phyloP scores from a whole-genome alignment of 768 basidiomycete genomes.

The Suillus alpinus region DNA sequence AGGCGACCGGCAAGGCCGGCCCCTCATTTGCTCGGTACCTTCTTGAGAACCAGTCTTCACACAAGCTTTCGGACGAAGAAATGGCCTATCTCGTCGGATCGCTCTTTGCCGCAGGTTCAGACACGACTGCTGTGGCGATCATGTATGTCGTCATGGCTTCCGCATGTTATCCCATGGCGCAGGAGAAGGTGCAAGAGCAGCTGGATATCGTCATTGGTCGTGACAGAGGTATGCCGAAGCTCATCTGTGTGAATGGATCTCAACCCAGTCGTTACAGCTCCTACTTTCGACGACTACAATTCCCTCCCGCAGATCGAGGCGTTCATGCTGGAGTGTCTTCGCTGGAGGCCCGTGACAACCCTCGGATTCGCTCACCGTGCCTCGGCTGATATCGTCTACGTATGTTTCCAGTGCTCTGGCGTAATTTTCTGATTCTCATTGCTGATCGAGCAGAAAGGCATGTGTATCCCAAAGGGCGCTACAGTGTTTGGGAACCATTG shows the following conservation, averaged over 20 bases:
- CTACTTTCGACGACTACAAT: constrained; percentile 37
- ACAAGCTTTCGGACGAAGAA: constrained; percentile 54
- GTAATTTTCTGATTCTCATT: not conserved
- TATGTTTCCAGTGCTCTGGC: constrained; percentile 20
- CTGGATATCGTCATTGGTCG: too few species aligned
- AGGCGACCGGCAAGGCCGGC: constrained; percentile 22
- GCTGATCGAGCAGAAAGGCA: too few species aligned
- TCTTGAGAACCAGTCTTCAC: constrained; percentile 50
- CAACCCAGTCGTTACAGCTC: constrained; percentile 27
- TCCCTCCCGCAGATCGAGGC: constrained; percentile 38
- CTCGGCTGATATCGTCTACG: constrained; percentile 62
- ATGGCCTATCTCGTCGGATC: constrained; percentile 61
- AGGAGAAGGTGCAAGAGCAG: too few species aligned
- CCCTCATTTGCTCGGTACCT: constrained; percentile 56
- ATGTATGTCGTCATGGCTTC: too few species aligned
- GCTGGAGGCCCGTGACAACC: too few species aligned
- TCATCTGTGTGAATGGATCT: too few species aligned
- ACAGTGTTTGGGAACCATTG: too few species aligned
- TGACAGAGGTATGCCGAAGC: too few species aligned
- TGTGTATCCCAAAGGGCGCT: too few species aligned
- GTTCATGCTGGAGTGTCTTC: constrained; percentile 39
- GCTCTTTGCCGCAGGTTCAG: constrained; percentile 65
- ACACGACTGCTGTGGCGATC: constrained; percentile 61
- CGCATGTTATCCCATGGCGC: too few species aligned
- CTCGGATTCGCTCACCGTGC: constrained; percentile 63